phyloP scores from a whole-genome alignment of 2,329 filamentous ascomycete genomes.

The Microdochium paspali region DNA sequence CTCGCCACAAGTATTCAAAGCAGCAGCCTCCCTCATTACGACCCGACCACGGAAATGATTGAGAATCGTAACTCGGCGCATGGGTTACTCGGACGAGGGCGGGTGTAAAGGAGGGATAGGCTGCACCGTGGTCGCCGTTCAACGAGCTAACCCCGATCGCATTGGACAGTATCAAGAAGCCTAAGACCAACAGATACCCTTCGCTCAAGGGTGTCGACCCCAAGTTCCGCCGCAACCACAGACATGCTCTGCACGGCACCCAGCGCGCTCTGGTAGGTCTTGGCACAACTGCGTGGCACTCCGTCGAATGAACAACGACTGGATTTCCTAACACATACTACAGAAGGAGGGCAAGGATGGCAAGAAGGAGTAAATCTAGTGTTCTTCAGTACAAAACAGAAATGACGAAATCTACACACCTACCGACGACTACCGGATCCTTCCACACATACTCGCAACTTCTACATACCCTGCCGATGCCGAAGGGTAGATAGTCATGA shows the following conservation, averaged over 20 bases:
- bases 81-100: neutral
- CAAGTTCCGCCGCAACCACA: constrained; percentile 99
- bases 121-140: too few species aligned
- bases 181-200: constrained; percentile 97
- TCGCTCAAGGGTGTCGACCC: constrained; percentile 98
- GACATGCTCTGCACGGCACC: constrained; percentile 98
- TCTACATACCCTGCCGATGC: neutral
- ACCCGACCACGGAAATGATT: too few species aligned
- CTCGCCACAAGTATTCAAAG: neutral
- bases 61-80: too few species aligned
- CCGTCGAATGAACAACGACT: neutral
- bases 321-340: constrained; percentile 9
- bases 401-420: neutral
- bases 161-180: constrained; percentile 90
- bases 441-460: too few species aligned
- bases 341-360: constrained; percentile 95
- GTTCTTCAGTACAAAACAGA: neutral
- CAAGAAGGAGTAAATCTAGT: constrained; percentile 57
- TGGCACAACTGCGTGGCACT: constrained; percentile 1
- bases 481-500: neutral
- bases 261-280: constrained; percentile 87
- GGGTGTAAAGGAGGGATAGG: neutral
- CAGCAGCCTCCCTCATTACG: too few species aligned
- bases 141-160: constrained; percentile 8
- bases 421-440: constrained; percentile 6